Conservation (phyloP, 2,329 filamentous ascomycete genomes). For the Paraconiothyrium sp. region DNA sequence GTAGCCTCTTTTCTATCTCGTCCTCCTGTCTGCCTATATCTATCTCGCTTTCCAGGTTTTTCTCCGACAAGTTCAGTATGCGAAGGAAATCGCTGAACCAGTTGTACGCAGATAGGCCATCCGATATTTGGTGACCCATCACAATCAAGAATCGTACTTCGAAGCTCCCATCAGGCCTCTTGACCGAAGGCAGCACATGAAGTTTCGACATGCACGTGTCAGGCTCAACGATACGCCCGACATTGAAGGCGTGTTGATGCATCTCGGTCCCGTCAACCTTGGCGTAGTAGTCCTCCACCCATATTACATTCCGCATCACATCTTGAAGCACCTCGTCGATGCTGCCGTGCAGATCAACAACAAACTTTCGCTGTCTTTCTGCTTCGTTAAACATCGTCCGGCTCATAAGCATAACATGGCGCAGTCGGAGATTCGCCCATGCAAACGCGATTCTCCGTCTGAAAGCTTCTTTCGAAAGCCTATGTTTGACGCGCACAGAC, state of each 20-base stretch:
- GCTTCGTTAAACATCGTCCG: conserved; percentile 33
- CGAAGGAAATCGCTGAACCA: conserved; percentile 54
- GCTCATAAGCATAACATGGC: conserved; percentile 52
- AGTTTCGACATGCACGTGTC: conserved; percentile 49
- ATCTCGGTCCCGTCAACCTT: conserved; percentile 49
- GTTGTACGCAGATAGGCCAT: conserved; percentile 53
- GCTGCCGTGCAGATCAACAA: conserved; percentile 43
- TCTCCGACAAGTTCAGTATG: conserved; percentile 31
- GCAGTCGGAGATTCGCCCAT: conserved; percentile 51
- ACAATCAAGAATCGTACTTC: conserved; percentile 51
- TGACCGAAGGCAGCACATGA: conserved; percentile 49
- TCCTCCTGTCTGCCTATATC: conserved; percentile 1
- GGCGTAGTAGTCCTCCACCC: conserved; percentile 51
- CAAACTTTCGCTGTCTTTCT: conserved; percentile 40
- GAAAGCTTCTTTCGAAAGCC: conserved; percentile 39
- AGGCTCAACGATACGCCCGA: conserved; percentile 51
- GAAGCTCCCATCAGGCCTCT: conserved; percentile 33
- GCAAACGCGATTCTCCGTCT: conserved; percentile 49
- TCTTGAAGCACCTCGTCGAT: conserved; percentile 41
- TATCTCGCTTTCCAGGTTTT: conserved; percentile 23
- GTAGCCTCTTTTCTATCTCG: conserved; percentile 44
- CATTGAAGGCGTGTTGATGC: conserved; percentile 55
- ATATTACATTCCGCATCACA: conserved; percentile 45
- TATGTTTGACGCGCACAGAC: conserved; percentile 47
- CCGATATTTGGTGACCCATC: conserved; percentile 57